These are phyloP conservation scores for Candida schatavii DNA, from an alignment of 805 yeast genomes.

Conservation along the genomic window DNA sequence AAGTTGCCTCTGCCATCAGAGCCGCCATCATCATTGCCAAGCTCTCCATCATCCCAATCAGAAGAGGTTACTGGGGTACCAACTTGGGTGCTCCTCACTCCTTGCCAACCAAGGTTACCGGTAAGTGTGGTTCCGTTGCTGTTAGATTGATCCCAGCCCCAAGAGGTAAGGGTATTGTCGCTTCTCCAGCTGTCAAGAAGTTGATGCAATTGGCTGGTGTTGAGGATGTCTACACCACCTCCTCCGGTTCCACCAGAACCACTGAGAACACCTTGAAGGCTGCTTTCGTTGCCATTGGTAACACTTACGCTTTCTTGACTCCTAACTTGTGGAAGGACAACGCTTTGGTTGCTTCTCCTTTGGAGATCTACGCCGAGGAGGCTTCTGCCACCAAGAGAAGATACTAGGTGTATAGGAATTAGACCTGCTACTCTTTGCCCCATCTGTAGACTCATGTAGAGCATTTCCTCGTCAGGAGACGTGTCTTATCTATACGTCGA, in stretches of 20 bases:
- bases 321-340: constrained; percentile 97
- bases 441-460: too few relatives aligned
- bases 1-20: constrained; percentile 99
- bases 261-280: constrained; percentile 99
- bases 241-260: constrained; percentile 99
- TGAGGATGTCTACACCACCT: constrained; percentile 98
- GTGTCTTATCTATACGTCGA: too few relatives aligned
- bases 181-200: constrained; percentile 99
- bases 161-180: constrained; percentile 99
- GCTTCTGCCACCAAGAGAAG: constrained; percentile 73
- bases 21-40: constrained; percentile 99
- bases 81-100: constrained; percentile 99
- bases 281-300: constrained; percentile 98
- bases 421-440: too few relatives aligned
- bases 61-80: constrained; percentile 99
- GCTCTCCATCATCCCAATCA: constrained; percentile 97
- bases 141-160: constrained; percentile 99
- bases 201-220: constrained; percentile 99
- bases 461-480: too few relatives aligned
- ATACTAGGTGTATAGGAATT: constrained; percentile 45
- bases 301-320: constrained; percentile 99
- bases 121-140: constrained; percentile 99
- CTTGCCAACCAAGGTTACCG: constrained; percentile 95
- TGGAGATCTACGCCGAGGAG: constrained; percentile 90
- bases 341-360: constrained; percentile 85